Conservation (phyloP, 805 yeast genomes). For the Starmerella ratchasimensis region DNA sequence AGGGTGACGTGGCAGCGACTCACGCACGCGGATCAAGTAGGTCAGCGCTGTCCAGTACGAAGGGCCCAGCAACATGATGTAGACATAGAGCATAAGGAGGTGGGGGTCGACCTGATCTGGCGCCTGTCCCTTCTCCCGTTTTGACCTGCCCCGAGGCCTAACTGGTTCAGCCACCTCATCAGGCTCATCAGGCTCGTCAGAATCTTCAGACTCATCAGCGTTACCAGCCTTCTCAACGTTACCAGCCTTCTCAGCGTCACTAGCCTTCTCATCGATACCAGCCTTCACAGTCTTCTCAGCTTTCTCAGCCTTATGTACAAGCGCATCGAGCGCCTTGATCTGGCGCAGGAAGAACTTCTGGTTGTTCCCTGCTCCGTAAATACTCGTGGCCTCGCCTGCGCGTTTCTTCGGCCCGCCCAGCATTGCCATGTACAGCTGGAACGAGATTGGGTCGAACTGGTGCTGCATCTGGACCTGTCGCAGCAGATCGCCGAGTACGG, state of each 20-base stretch:
- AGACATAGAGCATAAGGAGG: slow-evolving; percentile 63
- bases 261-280: slow-evolving; percentile 55
- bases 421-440: slow-evolving; percentile 52
- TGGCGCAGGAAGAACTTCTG: slow-evolving; percentile 86
- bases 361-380: slow-evolving; percentile 63
- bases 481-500: slow-evolving; percentile 41
- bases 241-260: slow-evolving; percentile 35
- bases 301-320: slow-evolving; percentile 35
- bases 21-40: slow-evolving; percentile 59
- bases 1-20: slow-evolving; percentile 59
- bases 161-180: too few relatives aligned
- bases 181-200: slow-evolving; percentile 43
- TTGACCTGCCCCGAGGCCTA: too few relatives aligned
- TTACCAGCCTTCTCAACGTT: slow-evolving; percentile 67
- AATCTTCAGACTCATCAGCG: slow-evolving; percentile 50
- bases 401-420: slow-evolving; percentile 32
- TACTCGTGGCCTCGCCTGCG: slow-evolving; percentile 44
- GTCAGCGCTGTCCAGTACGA: slow-evolving; percentile 73
- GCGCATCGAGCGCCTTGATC: slow-evolving; percentile 72
- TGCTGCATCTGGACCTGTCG: slow-evolving; percentile 51
- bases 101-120: slow-evolving; percentile 37
- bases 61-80: slow-evolving; percentile 64
- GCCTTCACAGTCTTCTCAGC: slow-evolving; percentile 73
- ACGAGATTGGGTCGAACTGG: slow-evolving; percentile 61
- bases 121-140: too few relatives aligned